Evolutionary conservation across 2,329 filamentous ascomycete genomes (phyloP).

Genomic region (Helicocarpus griseus): DNA sequence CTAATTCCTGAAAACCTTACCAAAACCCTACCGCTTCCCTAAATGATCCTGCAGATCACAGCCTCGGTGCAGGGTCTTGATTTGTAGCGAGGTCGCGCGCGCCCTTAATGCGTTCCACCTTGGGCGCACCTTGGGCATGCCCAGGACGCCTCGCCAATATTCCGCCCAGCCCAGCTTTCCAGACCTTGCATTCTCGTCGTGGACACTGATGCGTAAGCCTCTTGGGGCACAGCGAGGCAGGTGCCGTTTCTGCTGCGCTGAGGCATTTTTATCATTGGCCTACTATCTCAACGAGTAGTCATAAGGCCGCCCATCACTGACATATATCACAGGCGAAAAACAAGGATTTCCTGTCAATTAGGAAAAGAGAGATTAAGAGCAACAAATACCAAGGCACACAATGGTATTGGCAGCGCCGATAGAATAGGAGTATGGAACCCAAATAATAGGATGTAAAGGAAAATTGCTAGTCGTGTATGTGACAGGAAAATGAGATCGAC

Average conservation of each 20-base stretch:
- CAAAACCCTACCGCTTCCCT: not conserved
- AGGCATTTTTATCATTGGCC: constrained; percentile 2
- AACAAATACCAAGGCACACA: not conserved
- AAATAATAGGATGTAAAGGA: not conserved
- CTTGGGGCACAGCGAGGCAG: not conserved
- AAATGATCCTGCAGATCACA: not conserved
- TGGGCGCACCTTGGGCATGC: not conserved
- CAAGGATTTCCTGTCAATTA: not conserved
- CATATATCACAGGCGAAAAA: not conserved
- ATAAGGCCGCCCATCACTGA: not conserved
- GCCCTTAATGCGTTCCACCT: not conserved
- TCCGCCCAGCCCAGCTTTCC: not conserved
- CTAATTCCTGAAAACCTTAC: too few relatives aligned
- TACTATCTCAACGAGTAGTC: not conserved
- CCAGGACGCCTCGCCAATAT: not conserved
- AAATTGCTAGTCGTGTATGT: not conserved
- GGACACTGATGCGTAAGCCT: not conserved
- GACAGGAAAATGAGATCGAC: not conserved
- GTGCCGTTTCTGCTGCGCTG: not conserved
- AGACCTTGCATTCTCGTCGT: not conserved
- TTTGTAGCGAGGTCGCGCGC: not conserved
- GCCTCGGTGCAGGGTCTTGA: not conserved
- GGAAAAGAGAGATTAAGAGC: not conserved
- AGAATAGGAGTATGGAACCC: not conserved
- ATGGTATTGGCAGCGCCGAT: not conserved